These are phyloP conservation scores for Ogataea hybrid DNA, from an alignment of 1,139 yeast genomes.

Conservation along the genomic window DNA sequence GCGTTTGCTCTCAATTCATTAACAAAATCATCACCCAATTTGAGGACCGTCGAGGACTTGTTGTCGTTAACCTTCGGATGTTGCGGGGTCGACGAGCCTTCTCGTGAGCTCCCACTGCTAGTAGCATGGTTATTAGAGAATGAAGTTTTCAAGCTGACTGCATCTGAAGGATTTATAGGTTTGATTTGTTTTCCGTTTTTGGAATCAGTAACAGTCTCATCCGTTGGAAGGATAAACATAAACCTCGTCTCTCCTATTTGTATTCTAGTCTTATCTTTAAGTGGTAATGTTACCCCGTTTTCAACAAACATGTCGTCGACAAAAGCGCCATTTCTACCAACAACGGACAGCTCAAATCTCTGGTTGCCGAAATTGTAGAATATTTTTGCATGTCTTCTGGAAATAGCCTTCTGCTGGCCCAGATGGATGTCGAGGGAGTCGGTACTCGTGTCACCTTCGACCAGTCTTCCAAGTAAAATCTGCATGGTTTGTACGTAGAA, in stretches of 20 bases:
- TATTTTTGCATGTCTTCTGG: slow-evolving; percentile 90
- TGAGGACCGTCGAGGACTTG: slow-evolving; percentile 11
- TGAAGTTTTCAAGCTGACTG: slow-evolving; percentile 49
- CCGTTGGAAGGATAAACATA: slow-evolving; percentile 73
- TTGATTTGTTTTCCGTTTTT: slow-evolving; percentile 16
- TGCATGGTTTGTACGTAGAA: slow-evolving; percentile 96
- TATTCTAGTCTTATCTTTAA: slow-evolving; percentile 75
- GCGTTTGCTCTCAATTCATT: slow-evolving; percentile 28
- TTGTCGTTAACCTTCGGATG: background rate
- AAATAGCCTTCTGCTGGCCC: slow-evolving; percentile 87
- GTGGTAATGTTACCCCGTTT: slow-evolving; percentile 84
- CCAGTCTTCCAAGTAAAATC: slow-evolving; percentile 85
- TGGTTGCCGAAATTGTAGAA: slow-evolving; percentile 95
- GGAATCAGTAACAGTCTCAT: slow-evolving; percentile 24
- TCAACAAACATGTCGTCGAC: slow-evolving; percentile 88
- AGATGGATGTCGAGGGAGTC: slow-evolving; percentile 86
- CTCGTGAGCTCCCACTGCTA: slow-evolving; percentile 22
- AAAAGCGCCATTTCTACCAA: slow-evolving; percentile 95
- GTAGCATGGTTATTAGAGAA: slow-evolving; percentile 32
- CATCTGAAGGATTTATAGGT: slow-evolving; percentile 53
- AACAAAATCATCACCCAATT: slow-evolving; percentile 25
- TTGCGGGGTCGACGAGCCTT: slow-evolving; percentile 22
- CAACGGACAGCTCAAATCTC: slow-evolving; percentile 81
- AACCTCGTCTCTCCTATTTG: slow-evolving; percentile 94
- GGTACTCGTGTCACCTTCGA: slow-evolving; percentile 58